These are phyloP conservation scores for Populus alba DNA, from an alignment of 345 rosid genomes.

Conservation along the genomic window DNA sequence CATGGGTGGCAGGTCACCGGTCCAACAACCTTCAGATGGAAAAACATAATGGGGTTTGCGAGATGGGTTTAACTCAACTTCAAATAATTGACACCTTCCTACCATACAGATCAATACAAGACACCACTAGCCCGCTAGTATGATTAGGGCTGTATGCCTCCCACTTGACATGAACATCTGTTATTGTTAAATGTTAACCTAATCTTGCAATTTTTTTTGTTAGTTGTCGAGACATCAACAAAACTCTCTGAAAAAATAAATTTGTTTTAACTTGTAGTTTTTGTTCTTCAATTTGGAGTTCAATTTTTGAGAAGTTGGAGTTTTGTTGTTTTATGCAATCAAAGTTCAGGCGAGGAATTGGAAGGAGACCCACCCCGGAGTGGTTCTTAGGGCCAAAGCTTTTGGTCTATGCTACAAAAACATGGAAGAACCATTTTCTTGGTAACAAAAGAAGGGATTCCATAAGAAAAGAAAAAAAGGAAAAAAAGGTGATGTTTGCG, in stretches of 20 bases:
- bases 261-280: background rate
- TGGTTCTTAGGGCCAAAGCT: background rate
- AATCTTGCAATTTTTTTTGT: slow-evolving; percentile 1
- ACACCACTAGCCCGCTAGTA: background rate
- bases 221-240: background rate
- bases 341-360: background rate
- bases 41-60: background rate
- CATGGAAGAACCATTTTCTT: slow-evolving; percentile 7
- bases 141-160: background rate
- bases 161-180: background rate
- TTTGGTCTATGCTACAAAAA: background rate
- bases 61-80: slow-evolving; percentile 15
- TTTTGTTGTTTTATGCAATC: background rate
- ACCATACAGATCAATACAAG: background rate
- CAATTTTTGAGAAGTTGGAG: background rate
- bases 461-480: background rate
- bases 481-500: background rate
- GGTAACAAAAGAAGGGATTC: slow-evolving; percentile 14
- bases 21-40: slow-evolving; percentile 12
- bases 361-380: background rate
- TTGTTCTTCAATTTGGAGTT: background rate
- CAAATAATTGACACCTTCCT: slow-evolving; percentile 8
- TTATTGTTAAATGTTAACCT: background rate
- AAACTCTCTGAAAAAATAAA: background rate
- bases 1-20: slow-evolving; percentile 19